A percentile compares a stretch with the other conserved stretches of the same genome.
Evolutionary conservation across 805 yeast genomes (phyloP).

Genomic region (Wickerhamomyces rabaulensis): DNA sequence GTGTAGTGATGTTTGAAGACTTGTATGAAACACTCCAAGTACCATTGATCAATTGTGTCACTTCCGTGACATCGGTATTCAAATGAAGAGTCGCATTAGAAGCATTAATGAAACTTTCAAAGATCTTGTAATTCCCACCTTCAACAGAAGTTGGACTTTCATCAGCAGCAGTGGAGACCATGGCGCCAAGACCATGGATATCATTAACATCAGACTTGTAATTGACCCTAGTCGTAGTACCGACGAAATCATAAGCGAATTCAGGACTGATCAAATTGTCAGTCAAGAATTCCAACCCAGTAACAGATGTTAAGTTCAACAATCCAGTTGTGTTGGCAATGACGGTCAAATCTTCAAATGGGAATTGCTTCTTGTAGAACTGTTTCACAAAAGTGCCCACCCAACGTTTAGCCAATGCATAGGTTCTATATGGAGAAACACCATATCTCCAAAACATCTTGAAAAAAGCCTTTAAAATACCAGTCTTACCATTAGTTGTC

Average conservation of each 20-base stretch:
- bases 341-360: constrained; percentile 25
- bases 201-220: constrained; percentile 36
- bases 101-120: constrained; percentile 31
- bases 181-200: constrained; percentile 39
- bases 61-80: constrained; percentile 24
- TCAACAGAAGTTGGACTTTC: constrained; percentile 27
- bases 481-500: constrained; percentile 2
- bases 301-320: constrained; percentile 14
- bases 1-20: neutral
- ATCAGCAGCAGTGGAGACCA: constrained; percentile 35
- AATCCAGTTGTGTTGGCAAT: constrained; percentile 21
- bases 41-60: constrained; percentile 10
- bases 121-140: constrained; percentile 43
- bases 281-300: constrained; percentile 24
- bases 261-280: constrained; percentile 19
- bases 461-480: constrained; percentile 2
- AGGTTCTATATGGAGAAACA: constrained; percentile 21
- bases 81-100: constrained; percentile 30
- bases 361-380: constrained; percentile 31
- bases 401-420: constrained; percentile 11
- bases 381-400: constrained; percentile 26
- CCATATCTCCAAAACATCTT: constrained; percentile 29
- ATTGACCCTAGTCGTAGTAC: constrained; percentile 38
- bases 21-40: constrained; percentile 9
- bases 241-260: constrained; percentile 29